Evolutionary conservation across 1,284 basidiomycete genomes (phyloP), one percentile per base, ranked within the genome.

Genomic region (Papiliotrema fonsecae): DNA sequence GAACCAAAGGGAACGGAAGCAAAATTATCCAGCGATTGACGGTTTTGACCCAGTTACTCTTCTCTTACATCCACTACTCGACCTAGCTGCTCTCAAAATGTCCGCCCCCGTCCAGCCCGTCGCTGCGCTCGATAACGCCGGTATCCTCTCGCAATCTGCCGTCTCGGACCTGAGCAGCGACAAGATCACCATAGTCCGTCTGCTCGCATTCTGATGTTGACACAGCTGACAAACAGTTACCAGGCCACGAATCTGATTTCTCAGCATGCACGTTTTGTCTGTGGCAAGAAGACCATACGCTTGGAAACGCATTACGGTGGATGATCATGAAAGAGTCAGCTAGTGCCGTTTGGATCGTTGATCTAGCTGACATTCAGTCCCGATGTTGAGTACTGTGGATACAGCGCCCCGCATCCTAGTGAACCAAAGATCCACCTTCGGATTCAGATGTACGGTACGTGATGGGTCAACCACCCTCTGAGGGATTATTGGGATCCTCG

Each of bases 251-350:
- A 47, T 76, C 84, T 7, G 90, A 94, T 71, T 79, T 93, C 59
- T 88, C 89, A 27, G 84, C 89, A 2, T 91, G 88, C 18, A 97
- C 94, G 1, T 98, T 86, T 75, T 88, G 88, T 67, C 86, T 97
- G 41, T 79, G 86, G 67, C 85, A 96, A 68, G 94, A 97, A 77
- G 87, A 90, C 7, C 93, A 97, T 75, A 97, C 93, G 0, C 82
- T 97, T 25, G 94, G 94, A 16, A 98, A 98, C 64, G 81, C 90
- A 0, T 77, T 98, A 42, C 77, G 94, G 47, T 98, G 90, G 88
- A 97, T 97, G 86, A 75, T 97, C 54, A 97, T 97, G 94, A 97
- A 97, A 77, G 94, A 98, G 94, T 97, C 68, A 67, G 83, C 19
- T 22, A 24, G 21, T 13, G 13, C n/a, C 9, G 19, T 48, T 19